Evolutionary conservation across 345 rosid species (phyloP).

Genomic region (Mercurialis annua): DNA sequence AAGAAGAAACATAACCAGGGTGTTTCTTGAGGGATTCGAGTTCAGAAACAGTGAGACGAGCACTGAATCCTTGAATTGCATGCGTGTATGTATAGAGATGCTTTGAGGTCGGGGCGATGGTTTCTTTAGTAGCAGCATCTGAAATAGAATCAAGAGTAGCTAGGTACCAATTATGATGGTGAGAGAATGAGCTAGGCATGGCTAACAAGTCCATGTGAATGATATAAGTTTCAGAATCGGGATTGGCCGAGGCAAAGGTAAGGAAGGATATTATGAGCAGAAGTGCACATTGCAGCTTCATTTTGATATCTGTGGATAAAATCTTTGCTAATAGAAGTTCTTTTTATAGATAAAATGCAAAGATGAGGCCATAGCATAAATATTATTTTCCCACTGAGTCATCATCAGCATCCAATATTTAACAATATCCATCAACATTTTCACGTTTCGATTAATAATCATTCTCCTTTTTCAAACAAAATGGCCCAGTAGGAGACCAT

Average conservation of each 20-base stretch:
- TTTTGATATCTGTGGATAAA: neutral
- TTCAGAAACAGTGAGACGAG: slow-evolving; percentile 18
- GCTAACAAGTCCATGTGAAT: slow-evolving; percentile 34
- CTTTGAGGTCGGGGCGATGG: slow-evolving; percentile 11
- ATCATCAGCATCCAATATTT: too few relatives aligned
- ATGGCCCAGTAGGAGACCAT: too few relatives aligned
- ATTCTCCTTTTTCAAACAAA: too few relatives aligned
- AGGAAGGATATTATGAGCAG: slow-evolving; percentile 18
- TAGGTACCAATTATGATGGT: slow-evolving; percentile 35
- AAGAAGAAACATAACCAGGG: slow-evolving; percentile 21
- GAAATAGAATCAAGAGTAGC: slow-evolving; percentile 26
- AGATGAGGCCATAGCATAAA: slow-evolving; percentile 8
- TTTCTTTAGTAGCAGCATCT: neutral
- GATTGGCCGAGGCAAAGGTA: slow-evolving; percentile 8
- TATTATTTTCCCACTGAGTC: too few relatives aligned
- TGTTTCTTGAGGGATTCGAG: slow-evolving; percentile 18
- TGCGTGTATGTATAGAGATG: slow-evolving; percentile 16
- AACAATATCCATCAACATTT: too few relatives aligned
- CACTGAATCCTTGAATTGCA: slow-evolving; percentile 28
- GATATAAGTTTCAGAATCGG: slow-evolving; percentile 28
- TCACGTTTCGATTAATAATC: too few relatives aligned
- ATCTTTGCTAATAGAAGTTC: neutral
- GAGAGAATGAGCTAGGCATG: slow-evolving; percentile 29
- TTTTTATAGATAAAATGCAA: neutral
- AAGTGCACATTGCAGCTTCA: neutral